Evolutionary conservation across 2,329 filamentous ascomycete species (phyloP).

Genomic region (Bipolaris victoriae): DNA sequence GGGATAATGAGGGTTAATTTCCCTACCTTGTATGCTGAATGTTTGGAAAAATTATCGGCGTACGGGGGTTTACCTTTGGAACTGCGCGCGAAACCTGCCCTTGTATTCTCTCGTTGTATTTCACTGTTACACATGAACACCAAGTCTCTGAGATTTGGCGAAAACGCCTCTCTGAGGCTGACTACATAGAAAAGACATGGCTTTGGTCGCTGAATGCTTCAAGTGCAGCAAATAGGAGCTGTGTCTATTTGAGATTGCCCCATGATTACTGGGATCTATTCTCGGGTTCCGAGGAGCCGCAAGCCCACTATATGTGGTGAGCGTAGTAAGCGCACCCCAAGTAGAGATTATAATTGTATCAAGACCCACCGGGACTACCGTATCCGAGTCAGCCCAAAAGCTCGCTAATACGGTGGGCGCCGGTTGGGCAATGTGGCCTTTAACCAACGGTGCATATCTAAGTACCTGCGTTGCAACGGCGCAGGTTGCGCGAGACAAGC

Average conservation of each 20-base stretch:
- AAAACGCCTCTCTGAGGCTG: slow-evolving; percentile 4
- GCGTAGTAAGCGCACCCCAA: not conserved
- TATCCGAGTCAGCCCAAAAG: slow-evolving; percentile 3
- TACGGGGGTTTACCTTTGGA: slow-evolving; percentile 18
- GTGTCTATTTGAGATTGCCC: not conserved
- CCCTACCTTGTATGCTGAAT: slow-evolving; percentile 8
- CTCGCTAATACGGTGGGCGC: not conserved
- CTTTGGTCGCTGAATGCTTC: not conserved
- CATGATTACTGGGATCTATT: not conserved
- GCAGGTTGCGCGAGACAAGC: slow-evolving; percentile 9
- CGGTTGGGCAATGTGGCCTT: slow-evolving; percentile 13
- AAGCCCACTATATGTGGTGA: not conserved
- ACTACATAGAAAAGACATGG: slow-evolving; percentile 3
- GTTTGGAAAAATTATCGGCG: slow-evolving; percentile 23
- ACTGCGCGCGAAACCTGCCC: slow-evolving; percentile 6
- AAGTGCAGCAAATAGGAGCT: not conserved
- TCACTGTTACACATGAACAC: slow-evolving; percentile 10
- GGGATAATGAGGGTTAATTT: slow-evolving; percentile 10
- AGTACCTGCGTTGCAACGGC: not conserved
- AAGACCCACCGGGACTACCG: not conserved
- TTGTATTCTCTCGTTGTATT: slow-evolving; percentile 20
- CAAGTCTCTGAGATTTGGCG: not conserved
- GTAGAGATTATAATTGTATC: not conserved
- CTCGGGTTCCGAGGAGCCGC: not conserved
- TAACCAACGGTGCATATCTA: not conserved